Conservation (phyloP, 1,284 basidiomycete genomes). For the Pseudozyma sp. region DNA sequence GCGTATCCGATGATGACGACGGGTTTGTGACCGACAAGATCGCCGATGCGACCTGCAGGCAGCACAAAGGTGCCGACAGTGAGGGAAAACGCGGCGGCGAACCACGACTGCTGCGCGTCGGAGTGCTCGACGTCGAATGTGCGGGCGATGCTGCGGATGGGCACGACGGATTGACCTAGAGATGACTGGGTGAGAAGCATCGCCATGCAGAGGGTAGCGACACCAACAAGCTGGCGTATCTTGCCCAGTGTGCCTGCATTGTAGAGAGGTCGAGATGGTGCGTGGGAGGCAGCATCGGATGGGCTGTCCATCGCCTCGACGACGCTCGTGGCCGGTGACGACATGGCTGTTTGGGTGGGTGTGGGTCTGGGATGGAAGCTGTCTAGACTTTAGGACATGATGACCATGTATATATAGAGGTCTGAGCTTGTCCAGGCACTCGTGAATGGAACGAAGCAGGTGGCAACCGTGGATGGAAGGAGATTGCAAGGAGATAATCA, state of each 20-base stretch:
- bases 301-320: constrained; percentile 2
- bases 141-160: constrained; percentile 30
- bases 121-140: constrained; percentile 30
- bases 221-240: constrained; percentile 28
- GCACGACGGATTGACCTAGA: constrained; percentile 37
- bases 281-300: background rate
- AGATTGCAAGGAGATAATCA: constrained; percentile 10
- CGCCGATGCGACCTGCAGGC: constrained; percentile 54
- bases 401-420: background rate
- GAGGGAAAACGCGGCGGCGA: constrained; percentile 53
- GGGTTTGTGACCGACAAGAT: constrained; percentile 51
- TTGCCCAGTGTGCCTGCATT: constrained; percentile 29
- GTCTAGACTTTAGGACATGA: background rate
- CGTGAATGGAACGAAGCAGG: no score
- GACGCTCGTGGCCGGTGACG: constrained; percentile 4
- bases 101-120: constrained; percentile 48
- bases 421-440: background rate
- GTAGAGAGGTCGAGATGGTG: constrained; percentile 13
- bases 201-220: constrained; percentile 30
- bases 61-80: constrained; percentile 60
- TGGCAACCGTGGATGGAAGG: background rate
- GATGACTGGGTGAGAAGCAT: constrained; percentile 53
- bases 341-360: background rate
- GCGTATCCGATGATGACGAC: constrained; percentile 49
- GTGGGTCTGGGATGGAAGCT: no score